A percentile compares a stretch with the other conserved stretches of the same genome.
These are phyloP conservation scores for Helichrysum umbraculigerum DNA, from an alignment of 129 eudicot species.

Conservation along the genomic window DNA sequence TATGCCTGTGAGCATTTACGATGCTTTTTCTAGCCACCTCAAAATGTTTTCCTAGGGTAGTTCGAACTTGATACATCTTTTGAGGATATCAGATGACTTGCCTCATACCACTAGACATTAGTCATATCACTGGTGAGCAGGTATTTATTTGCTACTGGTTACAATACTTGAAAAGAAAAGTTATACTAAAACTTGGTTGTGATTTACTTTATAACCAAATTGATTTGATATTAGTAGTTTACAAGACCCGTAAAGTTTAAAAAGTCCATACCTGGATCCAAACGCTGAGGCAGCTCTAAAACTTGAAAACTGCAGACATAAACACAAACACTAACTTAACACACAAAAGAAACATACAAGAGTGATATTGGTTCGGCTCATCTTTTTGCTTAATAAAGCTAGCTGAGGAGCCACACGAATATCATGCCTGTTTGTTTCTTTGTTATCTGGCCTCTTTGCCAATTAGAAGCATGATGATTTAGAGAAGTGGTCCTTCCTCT, in stretches of 20 bases:
- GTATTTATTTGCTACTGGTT: too few species aligned
- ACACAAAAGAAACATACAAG: conserved; percentile 31
- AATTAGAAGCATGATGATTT: conserved; percentile 7
- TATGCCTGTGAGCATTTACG: too few species aligned
- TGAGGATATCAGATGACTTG: too few species aligned
- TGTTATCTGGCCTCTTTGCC: conserved; percentile 5
- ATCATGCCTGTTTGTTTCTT: conserved; percentile 36
- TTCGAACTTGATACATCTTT: too few species aligned
- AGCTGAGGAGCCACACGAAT: conserved; percentile 34
- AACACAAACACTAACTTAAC: not conserved
- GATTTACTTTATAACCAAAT: not conserved
- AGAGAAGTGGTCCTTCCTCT: conserved; percentile 25
- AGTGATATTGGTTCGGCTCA: conserved; percentile 49
- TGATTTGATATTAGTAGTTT: not conserved
- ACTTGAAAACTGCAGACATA: not conserved
- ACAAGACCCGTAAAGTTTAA: not conserved
- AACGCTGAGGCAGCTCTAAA: not conserved
- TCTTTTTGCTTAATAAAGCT: not conserved
- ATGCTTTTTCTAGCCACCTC: too few species aligned
- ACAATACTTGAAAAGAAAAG: not conserved
- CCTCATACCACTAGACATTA: too few species aligned
- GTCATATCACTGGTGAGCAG: too few species aligned
- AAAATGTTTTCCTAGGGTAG: too few species aligned
- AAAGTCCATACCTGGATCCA: not conserved
- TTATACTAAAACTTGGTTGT: too few species aligned